Evolutionary conservation across 495 filamentous ascomycete species (phyloP).

Genomic region (Talaromyces thailandensis): DNA sequence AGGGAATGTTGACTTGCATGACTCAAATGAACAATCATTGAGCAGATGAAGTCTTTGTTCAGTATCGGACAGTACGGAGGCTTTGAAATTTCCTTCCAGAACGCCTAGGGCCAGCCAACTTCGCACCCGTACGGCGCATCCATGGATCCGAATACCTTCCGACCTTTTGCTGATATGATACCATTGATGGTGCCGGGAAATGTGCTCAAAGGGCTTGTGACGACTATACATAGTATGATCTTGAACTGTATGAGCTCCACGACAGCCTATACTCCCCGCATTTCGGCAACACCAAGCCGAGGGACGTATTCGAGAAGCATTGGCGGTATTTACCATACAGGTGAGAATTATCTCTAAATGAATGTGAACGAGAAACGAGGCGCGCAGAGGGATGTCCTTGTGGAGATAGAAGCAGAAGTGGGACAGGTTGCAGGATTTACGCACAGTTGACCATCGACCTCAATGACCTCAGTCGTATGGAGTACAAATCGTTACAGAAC

Average conservation of each 20-base stretch:
- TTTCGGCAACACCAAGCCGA: background rate
- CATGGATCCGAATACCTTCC: conserved; percentile 41
- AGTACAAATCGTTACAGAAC: background rate
- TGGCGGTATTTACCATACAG: background rate
- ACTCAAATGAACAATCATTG: background rate
- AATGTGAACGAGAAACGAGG: background rate
- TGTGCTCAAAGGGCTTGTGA: conserved; percentile 42
- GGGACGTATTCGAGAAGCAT: background rate
- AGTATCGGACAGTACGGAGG: no score
- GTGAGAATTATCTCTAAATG: background rate
- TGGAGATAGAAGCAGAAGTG: no score
- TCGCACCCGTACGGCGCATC: conserved; percentile 32
- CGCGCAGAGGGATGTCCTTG: background rate
- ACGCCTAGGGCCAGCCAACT: background rate
- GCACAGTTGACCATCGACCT: no score
- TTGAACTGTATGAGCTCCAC: background rate
- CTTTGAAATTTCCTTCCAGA: background rate
- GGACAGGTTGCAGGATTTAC: background rate
- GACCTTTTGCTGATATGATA: conserved; percentile 44
- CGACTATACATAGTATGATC: conserved; percentile 24
- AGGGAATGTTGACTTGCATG: background rate
- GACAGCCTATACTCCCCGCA: background rate
- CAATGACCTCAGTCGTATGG: background rate
- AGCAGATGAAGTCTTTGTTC: background rate
- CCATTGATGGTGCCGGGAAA: conserved; percentile 41